Evolutionary conservation across 371 early-diverging fungal genomes (phyloP), one percentile per base, ranked within the genome.

Genomic region (Circinella umbellata): DNA sequence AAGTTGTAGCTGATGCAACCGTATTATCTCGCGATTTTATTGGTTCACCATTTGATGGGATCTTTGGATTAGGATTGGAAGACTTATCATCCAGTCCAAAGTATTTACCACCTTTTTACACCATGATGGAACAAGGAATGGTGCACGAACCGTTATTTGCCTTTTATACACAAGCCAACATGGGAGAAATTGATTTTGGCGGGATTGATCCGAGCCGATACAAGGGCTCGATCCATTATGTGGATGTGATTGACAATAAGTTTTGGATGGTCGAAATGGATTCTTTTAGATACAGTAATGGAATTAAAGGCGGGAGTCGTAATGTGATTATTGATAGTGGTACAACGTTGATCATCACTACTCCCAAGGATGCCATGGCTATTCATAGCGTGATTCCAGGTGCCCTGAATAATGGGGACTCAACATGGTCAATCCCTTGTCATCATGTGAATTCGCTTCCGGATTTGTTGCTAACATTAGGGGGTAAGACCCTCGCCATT

Each of bases 261-360:
- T 95, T 92, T 81, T 95, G 95, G 95, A 91, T 91, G 78, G 89
- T 94, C 37, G 77, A 80, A 34, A 73, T 93, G 68, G 79, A 89
- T 49, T 73, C 76, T 48, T 80, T 88, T 14, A 66, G 77, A 9
- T 71, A 88, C 27, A 27, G 27, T 8, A 86, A 82, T 8, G 69
- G 79, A 6, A 47, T 69, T 3, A 34, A 61, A 9, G 77, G 79
- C 36, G 69, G 68, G 0, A 63, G 67, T 2, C 75, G 80, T 35
- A 79, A 77, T 38, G 88, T 86, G 20, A 86, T 89, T 54, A 78
- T 88, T 54, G 89, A 88, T 63, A 87, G 85, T 49, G 89, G 84
- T 17, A 89, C 93, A 2, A 91, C 91, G 3, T 79, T 94, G 60
- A 87, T 93, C 66, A 92, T 90, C 47, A 78, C 90, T 62, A 88